Base-by-base conservation (phyloP, 2,329 filamentous ascomycete species). In the Fusarium vanettenii region DNA sequence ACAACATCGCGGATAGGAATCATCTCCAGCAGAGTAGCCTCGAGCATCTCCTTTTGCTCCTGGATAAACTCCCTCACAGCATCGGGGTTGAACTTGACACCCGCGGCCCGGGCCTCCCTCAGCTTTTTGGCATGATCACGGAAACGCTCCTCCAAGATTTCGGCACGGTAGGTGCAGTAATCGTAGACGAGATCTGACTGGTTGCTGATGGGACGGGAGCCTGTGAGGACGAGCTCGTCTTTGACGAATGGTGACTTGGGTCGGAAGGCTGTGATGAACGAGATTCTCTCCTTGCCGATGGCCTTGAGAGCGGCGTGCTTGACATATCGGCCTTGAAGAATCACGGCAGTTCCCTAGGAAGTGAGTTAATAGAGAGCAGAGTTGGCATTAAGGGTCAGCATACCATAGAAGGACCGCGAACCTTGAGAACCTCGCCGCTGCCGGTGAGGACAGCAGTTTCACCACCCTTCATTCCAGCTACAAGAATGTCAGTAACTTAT, bases 301-400 rank as follows among this genome's bases (percentile, higher is more conserved):
- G 90, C 89, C 14, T 87, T 87, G 20, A 92, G 85, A 2, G 91
- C 92, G 69, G 89, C 87, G 79, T 93, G 91, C 72, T 90, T 87
- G 70, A 93, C 91, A 81, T 93, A 92, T 25, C 91, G 86, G 18
- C 91, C 92, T 80, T 93, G 91, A 48, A 93, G 84, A n/a, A 93
- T 85, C 2, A 92, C 89, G 4, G 89, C 91, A 55, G 87, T 90
- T n/a, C 91, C 91, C 90, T 72, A 57, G 59, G 59, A 69, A 63
- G 14, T 74, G 39, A 57, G 74, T 78, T n/a, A 76, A 66, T 7
- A 64, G 60, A 39, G 64, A n/a, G 4, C 16, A 22, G 14, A 5
- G 25, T 5, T 3, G 13, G 33, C 16, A 3, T 29, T 7, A 2
- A n/a, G 22, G 16, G 6, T 16, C 16, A 13, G 77, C 85, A 80